Evolutionary conservation across 2,329 filamentous ascomycete species (phyloP).

Genomic region (Alternaria brassicicola): DNA sequence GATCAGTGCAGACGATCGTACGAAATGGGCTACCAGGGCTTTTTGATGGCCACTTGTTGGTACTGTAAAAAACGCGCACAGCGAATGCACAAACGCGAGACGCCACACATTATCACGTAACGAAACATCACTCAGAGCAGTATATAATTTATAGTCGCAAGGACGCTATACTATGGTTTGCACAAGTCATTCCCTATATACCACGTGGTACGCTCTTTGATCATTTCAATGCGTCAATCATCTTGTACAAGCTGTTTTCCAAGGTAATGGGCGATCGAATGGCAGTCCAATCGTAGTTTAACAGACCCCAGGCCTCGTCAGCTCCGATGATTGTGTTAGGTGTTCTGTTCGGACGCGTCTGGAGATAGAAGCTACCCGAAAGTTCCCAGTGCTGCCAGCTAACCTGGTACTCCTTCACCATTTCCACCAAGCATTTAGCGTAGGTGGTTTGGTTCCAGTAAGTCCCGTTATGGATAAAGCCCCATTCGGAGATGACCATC

Average conservation of each 20-base stretch:
- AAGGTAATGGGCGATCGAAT: slow-evolving; percentile 38
- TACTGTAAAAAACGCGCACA: neutral
- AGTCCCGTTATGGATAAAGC: slow-evolving; percentile 39
- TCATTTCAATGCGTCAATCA: slow-evolving; percentile 35
- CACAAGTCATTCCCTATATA: accelerated
- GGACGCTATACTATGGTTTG: accelerated
- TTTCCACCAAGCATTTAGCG: slow-evolving; percentile 39
- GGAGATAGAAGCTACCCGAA: slow-evolving; percentile 43
- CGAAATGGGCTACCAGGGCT: accelerated
- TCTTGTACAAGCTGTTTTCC: slow-evolving; percentile 42
- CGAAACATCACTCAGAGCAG: neutral
- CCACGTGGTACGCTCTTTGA: neutral
- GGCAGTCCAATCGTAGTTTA: slow-evolving; percentile 39
- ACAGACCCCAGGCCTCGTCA: slow-evolving; percentile 41
- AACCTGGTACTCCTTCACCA: slow-evolving; percentile 41
- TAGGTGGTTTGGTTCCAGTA: slow-evolving; percentile 46
- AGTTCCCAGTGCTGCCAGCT: slow-evolving; percentile 43
- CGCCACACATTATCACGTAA: neutral
- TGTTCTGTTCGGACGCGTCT: slow-evolving; percentile 46
- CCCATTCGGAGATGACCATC: slow-evolving; percentile 44
- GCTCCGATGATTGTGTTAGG: slow-evolving; percentile 35
- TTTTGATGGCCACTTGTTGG: neutral
- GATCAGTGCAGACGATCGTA: neutral
- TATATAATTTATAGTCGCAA: neutral
- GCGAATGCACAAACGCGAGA: neutral